Conservation (phyloP, 176 grass and related monocot species). For the Musa acuminata region DNA sequence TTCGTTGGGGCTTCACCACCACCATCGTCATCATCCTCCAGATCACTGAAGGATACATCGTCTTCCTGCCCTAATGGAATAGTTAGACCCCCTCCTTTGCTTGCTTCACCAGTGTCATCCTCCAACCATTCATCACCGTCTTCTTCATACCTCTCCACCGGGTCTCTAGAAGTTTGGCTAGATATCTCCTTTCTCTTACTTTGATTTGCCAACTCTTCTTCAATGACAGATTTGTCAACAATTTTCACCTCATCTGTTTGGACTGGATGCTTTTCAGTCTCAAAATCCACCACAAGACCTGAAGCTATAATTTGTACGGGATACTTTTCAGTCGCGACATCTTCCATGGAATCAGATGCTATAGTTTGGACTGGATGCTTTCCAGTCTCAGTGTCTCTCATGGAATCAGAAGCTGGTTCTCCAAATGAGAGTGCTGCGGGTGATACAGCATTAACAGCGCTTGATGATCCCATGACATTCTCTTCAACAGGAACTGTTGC, state of each 20-base stretch:
- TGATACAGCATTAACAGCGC: background rate
- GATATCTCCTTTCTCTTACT: background rate
- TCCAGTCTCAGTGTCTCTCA: constrained; percentile 22
- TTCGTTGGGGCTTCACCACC: constrained; percentile 11
- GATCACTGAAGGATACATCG: constrained; percentile 69
- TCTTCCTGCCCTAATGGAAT: constrained; percentile 44
- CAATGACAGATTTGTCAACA: constrained; percentile 60
- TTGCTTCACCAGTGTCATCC: constrained; percentile 20
- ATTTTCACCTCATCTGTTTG: constrained; percentile 35
- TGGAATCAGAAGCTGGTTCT: constrained; percentile 29
- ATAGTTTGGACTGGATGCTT: constrained; percentile 28
- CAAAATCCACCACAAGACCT: background rate
- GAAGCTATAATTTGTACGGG: constrained; percentile 5
- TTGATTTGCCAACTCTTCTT: constrained; percentile 34
- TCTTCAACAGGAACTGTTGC: constrained; percentile 26
- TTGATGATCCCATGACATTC: constrained; percentile 32
- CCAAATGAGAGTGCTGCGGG: constrained; percentile 8
- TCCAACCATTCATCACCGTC: constrained; percentile 54
- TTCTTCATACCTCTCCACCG: constrained; percentile 19
- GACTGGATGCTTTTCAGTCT: constrained; percentile 39
- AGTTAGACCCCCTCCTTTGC: background rate
- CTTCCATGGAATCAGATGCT: background rate
- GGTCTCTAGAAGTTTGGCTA: background rate
- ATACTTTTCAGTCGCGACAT: constrained; percentile 36
- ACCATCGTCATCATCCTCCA: constrained; percentile 31